A percentile compares a stretch with the other conserved stretches of the same genome.
These are phyloP conservation scores for Panaeolus cyanescens DNA, from an alignment of 768 basidiomycete genomes.

Conservation along the genomic window DNA sequence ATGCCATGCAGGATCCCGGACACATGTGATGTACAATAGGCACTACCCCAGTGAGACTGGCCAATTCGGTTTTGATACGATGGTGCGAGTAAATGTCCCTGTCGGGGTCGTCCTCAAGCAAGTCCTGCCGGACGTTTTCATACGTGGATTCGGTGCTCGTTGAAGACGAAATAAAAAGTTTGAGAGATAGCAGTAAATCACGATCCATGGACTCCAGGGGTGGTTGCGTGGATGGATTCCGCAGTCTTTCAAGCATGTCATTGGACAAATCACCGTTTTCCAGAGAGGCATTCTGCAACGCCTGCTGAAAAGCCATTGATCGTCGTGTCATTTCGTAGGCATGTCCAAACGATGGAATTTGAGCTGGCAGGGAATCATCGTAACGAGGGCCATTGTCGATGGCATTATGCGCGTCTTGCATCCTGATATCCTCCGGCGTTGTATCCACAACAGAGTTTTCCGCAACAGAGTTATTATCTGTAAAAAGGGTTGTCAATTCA, in stretches of 20 bases:
- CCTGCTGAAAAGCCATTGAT: background rate
- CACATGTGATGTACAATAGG: constrained; percentile 17
- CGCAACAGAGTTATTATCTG: too few species aligned
- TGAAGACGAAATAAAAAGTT: background rate
- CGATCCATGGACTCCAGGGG: background rate
- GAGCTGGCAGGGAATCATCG: too few species aligned
- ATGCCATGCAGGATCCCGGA: constrained; percentile 14
- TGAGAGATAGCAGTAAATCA: background rate
- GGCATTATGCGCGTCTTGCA: too few species aligned
- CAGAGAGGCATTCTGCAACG: background rate
- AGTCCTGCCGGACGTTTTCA: background rate
- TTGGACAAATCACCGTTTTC: background rate
- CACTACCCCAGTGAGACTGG: constrained; percentile 10
- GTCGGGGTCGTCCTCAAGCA: background rate
- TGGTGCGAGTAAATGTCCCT: too few species aligned
- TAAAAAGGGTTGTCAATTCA: too few species aligned
- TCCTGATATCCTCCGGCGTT: too few species aligned
- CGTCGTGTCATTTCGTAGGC: too few species aligned
- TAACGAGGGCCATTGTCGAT: too few species aligned
- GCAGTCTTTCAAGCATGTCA: background rate
- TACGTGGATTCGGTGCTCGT: background rate
- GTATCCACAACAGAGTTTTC: too few species aligned
- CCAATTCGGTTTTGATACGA: too few species aligned
- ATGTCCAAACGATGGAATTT: too few species aligned
- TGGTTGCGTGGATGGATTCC: background rate